Evolutionary conservation across 1,284 basidiomycete species (phyloP), one percentile per base, ranked within the genome.

Genomic region (Omphalotus olearius): DNA sequence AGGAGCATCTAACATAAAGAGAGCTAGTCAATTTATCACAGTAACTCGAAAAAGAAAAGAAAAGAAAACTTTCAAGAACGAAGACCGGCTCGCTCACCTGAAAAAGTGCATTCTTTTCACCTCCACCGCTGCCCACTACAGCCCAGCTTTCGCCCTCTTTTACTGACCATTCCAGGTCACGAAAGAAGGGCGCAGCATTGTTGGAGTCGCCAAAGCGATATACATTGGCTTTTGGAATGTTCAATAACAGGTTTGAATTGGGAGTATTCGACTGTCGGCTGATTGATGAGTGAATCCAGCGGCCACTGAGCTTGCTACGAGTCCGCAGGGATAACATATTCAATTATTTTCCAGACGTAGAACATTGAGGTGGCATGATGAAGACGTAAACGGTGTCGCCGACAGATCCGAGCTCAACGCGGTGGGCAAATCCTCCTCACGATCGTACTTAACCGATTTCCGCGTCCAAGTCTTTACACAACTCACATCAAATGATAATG

Each of bases 131-230:
- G 0, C 76, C 81, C 6, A 90, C 72, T 16, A 91, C 73, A 0
- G 84, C 88, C 88, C 89, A 90, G n/a, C 74, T 83, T 60, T 88
- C 76, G 30, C 73, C 72, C 10, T 82, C 75, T 16, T 73, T 67
- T 3, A 89, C 74, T 1, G 72, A 78, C 85, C 87, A 88, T 20
- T 77, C 69, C 2, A 81, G 58, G 47, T 76, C 69, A 0, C 67
- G 73, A 58, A 90, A 75, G 1, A 82, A 66, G 5, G 83, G 80
- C 1, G 62, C 53, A 1, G 72, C 65, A 49, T 73, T 69, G 10
- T 45, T 51, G 6, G 72, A 62, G 54, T 76, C 75, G 0, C 80
- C 79, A 55, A 81, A 81, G 13, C 71, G 74, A 62, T 75, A 77
- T 14, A 81, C 61, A 47, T 80, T 67, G 25, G 75, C 65, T 30